phyloP scores from a whole-genome alignment of 2,329 filamentous ascomycete genomes.

The Biscogniauxia sp. region DNA sequence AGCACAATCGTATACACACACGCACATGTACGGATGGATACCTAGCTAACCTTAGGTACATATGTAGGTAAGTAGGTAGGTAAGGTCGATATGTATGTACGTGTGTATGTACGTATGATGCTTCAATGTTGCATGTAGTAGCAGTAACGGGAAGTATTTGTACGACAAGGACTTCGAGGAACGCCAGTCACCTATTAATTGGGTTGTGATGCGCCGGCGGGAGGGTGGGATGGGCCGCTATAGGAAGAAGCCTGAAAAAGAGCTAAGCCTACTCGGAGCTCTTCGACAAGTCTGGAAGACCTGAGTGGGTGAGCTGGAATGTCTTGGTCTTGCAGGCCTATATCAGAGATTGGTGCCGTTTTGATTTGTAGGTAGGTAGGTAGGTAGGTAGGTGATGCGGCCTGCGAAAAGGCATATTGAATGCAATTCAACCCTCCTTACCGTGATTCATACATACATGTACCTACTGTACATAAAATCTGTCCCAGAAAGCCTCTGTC shows the following conservation, averaged over 20 bases:
- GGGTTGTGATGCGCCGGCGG: not conserved
- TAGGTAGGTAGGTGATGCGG: not conserved
- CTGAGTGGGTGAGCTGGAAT: not conserved
- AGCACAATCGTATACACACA: conserved; percentile 1
- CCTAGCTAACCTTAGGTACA: not conserved
- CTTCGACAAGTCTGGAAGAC: not conserved
- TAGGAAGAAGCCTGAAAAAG: not conserved
- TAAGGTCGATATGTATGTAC: not conserved
- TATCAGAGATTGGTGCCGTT: not conserved
- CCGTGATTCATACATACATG: not conserved
- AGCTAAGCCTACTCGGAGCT: not conserved
- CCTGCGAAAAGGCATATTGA: conserved; percentile 3
- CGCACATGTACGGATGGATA: conserved; percentile 1
- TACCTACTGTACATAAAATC: too few species aligned
- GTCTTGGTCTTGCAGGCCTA: conserved; percentile 1
- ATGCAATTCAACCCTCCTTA: conserved; percentile 12
- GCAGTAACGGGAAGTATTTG: not conserved
- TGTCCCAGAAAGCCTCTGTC: conserved; percentile 11
- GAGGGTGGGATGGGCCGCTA: not conserved
- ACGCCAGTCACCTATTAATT: not conserved
- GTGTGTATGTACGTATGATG: not conserved
- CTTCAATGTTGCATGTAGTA: not conserved
- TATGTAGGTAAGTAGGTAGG: not conserved
- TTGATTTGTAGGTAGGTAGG: not conserved
- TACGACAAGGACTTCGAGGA: not conserved